Base-by-base conservation (phyloP, 1,284 basidiomycete species). In the Trichosporon inkin region DNA sequence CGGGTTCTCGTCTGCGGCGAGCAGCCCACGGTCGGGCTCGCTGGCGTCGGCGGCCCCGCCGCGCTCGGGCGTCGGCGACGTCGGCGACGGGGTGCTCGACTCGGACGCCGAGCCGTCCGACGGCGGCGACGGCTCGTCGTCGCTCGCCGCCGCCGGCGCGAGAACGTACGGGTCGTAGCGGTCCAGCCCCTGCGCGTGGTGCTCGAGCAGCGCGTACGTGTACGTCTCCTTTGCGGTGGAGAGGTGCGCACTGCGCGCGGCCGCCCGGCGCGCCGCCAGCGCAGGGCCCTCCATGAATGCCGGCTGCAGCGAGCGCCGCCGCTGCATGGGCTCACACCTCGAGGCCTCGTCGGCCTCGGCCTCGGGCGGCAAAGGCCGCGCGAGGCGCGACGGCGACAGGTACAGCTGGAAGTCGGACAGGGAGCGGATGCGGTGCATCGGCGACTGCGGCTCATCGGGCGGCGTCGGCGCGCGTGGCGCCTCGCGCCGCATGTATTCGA, bases 361-460 rank as follows among this genome's bases (percentile, higher is more conserved):
- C n/a, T n/a, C n/a, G n/a, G n/a, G n/a, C n/a, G n/a, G n/a, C n/a
- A n/a, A n/a, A n/a, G n/a, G n/a, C n/a, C n/a, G n/a, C n/a, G n/a
- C n/a, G n/a, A n/a, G n/a, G n/a, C 77, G 64, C 1, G 76, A 77
- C 0, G 77, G 76, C 0, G 77, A 79, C 10, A 79, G 69, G 60
- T 79, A 76, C 0, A 79, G 72, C 40, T 75, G 73, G 62, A 79
- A 79, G 58, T 78, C 68, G 6, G 74, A 71, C 11, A 78, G 57
- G 0, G 70, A 72, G 53, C 73, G 73, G 38, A 75, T 74, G 20
- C 72, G 64, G 41, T 71, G 70, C 17, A 74, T 36, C 3, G 69
- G 34, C 13, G 49, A 35, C 24, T 24, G 24, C 13, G 58, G 40
- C n/a, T 56, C 59, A 22, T 53, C 44, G 8, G 40, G 39, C 6